Evolutionary conservation across 2,329 filamentous ascomycete genomes (phyloP), one percentile per base, ranked within the genome.

Genomic region (Xylariomycetidae sp.): DNA sequence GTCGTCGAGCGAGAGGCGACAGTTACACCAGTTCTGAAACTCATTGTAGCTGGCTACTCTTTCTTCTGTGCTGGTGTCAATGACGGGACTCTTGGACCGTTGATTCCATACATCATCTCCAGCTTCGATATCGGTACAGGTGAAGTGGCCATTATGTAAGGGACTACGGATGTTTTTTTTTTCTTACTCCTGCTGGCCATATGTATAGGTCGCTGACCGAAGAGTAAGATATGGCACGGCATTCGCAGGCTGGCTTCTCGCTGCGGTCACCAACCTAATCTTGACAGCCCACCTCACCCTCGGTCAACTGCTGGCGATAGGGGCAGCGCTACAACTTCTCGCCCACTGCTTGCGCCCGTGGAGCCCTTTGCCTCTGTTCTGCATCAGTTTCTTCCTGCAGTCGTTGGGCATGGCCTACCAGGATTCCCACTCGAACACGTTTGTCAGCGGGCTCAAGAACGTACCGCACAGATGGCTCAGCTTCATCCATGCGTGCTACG

Each of bases 11-110:
- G 42, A 16, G 48, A 55, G 30, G 19, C 20, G 8, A 8, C 44
- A 11, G 36, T 31, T 4, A 49, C 48, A 2, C 54, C 53, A 1
- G 32, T 61, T 14, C 39, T 73, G 22, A 79, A 76, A 48, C 54
- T 82, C 3, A 34, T 70, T 23, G 72, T 72, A 27, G 67, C 72
- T 3, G 71, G 69, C 1, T 72, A 80, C 41, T 77, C 75, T 0
- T 83, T 82, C 59, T 80, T 83, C 48, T 74, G 78, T 18, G 76
- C 79, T 0, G 79, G 80, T 0, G 63, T 75, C 30, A 83, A 81
- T 36, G 80, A 83, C 50, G 79, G 79, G 19, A 79, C 71, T 39
- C 59, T 82, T 1, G 80, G 80, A 3, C 68, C 79, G 2, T 43
- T 84, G 11, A 70, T 82, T 2, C 80, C 79, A 0, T 80, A 82